A percentile compares a stretch with the other conserved stretches of the same genome.
Conservation (phyloP, 768 basidiomycete genomes). For the Mycena latifolia region DNA sequence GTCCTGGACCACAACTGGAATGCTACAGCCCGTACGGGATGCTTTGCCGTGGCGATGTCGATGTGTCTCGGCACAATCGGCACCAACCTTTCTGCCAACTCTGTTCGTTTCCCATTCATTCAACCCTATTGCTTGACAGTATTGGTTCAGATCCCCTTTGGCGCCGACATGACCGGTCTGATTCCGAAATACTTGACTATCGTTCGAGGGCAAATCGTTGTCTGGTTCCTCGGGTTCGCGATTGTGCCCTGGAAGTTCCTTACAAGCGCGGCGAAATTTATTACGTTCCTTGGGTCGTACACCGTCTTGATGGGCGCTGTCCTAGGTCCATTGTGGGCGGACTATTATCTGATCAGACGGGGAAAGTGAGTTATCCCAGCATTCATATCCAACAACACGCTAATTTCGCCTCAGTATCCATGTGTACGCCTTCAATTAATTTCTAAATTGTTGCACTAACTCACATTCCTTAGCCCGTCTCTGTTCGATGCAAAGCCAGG, state of each 20-base stretch:
- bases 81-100: slow-evolving; percentile 36
- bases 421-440: slow-evolving; percentile 27
- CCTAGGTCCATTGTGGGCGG: slow-evolving; percentile 31
- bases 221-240: slow-evolving; percentile 38
- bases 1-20: slow-evolving; percentile 38
- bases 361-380: slow-evolving; percentile 25
- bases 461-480: slow-evolving; percentile 27
- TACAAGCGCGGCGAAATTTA: slow-evolving; percentile 33
- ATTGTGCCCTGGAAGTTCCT: slow-evolving; percentile 41
- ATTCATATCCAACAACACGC: neutral
- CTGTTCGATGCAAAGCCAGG: slow-evolving; percentile 30
- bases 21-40: slow-evolving; percentile 35
- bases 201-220: slow-evolving; percentile 39
- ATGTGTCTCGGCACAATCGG: slow-evolving; percentile 36
- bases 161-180: slow-evolving; percentile 38
- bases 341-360: slow-evolving; percentile 30
- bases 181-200: slow-evolving; percentile 39
- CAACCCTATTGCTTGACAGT: neutral
- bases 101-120: slow-evolving; percentile 15
- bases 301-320: slow-evolving; percentile 33
- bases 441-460: neutral
- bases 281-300: slow-evolving; percentile 36
- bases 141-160: slow-evolving; percentile 33
- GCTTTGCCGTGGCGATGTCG: slow-evolving; percentile 36
- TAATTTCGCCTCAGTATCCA: slow-evolving; percentile 20